Evolutionary conservation across 176 grass and related monocot species (phyloP).

Genomic region (Carex kokanica): DNA sequence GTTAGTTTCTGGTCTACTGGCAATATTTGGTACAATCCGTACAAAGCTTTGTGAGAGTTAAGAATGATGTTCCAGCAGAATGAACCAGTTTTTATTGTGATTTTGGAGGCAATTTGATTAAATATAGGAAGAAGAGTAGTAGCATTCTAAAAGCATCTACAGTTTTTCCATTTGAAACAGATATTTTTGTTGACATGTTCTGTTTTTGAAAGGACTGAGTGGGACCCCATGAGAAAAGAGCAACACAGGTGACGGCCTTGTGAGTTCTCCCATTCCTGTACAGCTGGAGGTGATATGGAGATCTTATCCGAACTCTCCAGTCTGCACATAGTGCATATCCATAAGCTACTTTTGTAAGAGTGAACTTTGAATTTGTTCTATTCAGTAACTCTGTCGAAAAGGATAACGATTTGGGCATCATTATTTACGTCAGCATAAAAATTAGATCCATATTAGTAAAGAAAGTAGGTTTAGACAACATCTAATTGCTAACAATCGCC

Average conservation of each 20-base stretch:
- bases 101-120: not conserved
- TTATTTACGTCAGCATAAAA: too few relatives aligned
- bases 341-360: not conserved
- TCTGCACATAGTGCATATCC: not conserved
- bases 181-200: not conserved
- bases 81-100: not conserved
- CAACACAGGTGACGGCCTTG: not conserved
- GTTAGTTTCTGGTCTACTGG: not conserved
- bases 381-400: too few relatives aligned
- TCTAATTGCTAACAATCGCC: too few relatives aligned
- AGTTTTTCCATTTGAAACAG: not conserved
- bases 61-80: not conserved
- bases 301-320: not conserved
- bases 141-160: not conserved
- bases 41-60: not conserved
- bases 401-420: too few relatives aligned
- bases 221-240: not conserved
- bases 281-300: not conserved
- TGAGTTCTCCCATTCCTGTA: not conserved
- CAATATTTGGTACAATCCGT: not conserved
- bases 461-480: too few relatives aligned
- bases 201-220: not conserved
- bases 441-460: too few relatives aligned
- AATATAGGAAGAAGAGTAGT: not conserved
- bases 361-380: too few relatives aligned